Conservation (phyloP, 2,329 filamentous ascomycete genomes). For the Diaporthe humulicola region DNA sequence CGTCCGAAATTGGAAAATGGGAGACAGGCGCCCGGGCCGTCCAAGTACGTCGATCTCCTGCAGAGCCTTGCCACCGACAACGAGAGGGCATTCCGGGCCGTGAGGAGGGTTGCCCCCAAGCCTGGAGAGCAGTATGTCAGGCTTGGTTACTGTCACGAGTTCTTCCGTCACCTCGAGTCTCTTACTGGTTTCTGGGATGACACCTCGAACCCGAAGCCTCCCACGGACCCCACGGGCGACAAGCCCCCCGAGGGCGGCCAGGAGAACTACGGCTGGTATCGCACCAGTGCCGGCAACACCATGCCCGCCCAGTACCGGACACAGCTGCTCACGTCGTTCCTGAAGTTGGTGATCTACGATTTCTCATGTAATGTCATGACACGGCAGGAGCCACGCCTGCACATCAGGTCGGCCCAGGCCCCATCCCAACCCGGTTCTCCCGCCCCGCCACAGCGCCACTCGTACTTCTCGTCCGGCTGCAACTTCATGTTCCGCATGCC, state of each 20-base stretch:
- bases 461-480: slow-evolving; percentile 71
- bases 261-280: slow-evolving; percentile 50
- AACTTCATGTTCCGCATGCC: slow-evolving; percentile 73
- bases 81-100: slow-evolving; percentile 70
- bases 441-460: slow-evolving; percentile 52
- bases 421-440: slow-evolving; percentile 42
- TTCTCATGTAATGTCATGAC: slow-evolving; percentile 74
- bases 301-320: slow-evolving; percentile 72
- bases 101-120: slow-evolving; percentile 68
- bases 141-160: slow-evolving; percentile 75
- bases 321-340: slow-evolving; percentile 68
- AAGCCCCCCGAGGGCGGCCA: slow-evolving; percentile 40
- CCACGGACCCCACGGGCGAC: slow-evolving; percentile 31
- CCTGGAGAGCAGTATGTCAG: slow-evolving; percentile 67
- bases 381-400: slow-evolving; percentile 70
- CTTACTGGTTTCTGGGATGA: slow-evolving; percentile 74
- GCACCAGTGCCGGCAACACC: slow-evolving; percentile 64
- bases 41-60: slow-evolving; percentile 70
- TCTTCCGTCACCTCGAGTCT: slow-evolving; percentile 72
- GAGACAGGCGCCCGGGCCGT: slow-evolving; percentile 67
- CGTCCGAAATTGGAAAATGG: slow-evolving; percentile 65
- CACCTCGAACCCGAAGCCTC: slow-evolving; percentile 58
- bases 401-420: slow-evolving; percentile 58
- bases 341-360: slow-evolving; percentile 75
- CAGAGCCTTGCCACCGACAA: slow-evolving; percentile 70